Evolutionary conservation across 2,329 filamentous ascomycete species (phyloP), one percentile per base, ranked within the genome.

Genomic region (Neurospora sp.): DNA sequence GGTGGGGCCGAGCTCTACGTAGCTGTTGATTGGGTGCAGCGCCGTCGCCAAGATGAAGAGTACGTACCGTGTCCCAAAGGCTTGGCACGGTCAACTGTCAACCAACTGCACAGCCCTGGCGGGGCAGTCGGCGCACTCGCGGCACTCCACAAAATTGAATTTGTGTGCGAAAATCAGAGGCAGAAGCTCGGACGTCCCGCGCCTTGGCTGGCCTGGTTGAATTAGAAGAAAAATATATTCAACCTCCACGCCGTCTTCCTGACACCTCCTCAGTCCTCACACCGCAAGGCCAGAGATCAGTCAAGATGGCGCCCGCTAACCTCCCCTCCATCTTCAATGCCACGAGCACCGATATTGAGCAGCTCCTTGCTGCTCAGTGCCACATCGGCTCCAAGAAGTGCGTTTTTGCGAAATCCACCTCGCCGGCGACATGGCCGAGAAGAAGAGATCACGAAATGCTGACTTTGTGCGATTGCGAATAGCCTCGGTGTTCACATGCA

Each of bases 301-400:
- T 86, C 90, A 96, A 89, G 83, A 97, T 97, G 95, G 93, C 94
- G 82, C 92, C 95, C 83, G 88, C 89, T 80, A 97, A 97, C 87
- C 91, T 97, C 77, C 96, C 96, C 82, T 87, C 94, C 77, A 87
- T 91, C 81, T 97, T 99, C 91, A 96, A 97, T 88, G 92, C 96
- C 81, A 98, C 96, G 80, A 91, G 90, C 82, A 90, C 96, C 87
- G 96, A 99, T 88, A 96, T 99, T 86, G 96, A 99, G 92, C 96
- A 94, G 92, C 93, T 99, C 82, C 92, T 99, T 79, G 92, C 94
- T 81, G 94, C 96, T 80, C 94, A 98, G 87, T 89, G 87, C 86
- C 96, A 99, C 86, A 89, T 98, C 79, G 96, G 96, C 80, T 93
- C 91, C 86, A 98, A 98, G 92, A 99, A 99, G 74, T 76, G 68